A percentile compares a stretch with the other conserved stretches of the same genome.
Conservation (phyloP, 495 filamentous ascomycete species). For the Xylaria sp. region DNA sequence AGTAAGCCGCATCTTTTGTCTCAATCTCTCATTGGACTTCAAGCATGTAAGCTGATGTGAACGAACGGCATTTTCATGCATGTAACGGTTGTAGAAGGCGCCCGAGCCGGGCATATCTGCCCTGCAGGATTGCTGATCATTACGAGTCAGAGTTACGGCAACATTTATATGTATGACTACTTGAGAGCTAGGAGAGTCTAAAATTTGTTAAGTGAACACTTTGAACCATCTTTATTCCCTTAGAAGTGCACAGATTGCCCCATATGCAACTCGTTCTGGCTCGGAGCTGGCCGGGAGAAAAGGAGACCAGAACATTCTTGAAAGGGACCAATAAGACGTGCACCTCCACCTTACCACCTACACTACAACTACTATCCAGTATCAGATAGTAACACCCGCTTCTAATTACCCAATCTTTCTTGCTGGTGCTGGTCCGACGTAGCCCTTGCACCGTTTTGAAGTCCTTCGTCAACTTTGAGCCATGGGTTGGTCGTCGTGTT, state of each 20-base stretch:
- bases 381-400: not conserved
- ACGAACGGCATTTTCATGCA: not conserved
- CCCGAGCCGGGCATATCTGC: not conserved
- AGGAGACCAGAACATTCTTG: not conserved
- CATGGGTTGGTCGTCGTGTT: slow-evolving; percentile 25
- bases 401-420: not conserved
- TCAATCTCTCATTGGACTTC: not conserved
- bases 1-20: not conserved
- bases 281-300: not conserved
- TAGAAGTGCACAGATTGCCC: too few species aligned
- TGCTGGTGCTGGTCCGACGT: not conserved
- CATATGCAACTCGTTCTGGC: too few species aligned
- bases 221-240: not conserved
- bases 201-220: too few species aligned
- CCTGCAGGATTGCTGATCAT: not conserved
- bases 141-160: not conserved
- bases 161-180: not conserved
- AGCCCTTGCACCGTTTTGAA: not conserved
- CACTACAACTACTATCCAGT: not conserved
- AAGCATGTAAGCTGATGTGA: not conserved
- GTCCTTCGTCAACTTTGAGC: slow-evolving; percentile 8
- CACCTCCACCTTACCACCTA: not conserved
- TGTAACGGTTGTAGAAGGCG: not conserved
- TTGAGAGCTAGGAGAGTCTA: not conserved
- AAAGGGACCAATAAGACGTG: not conserved